These are phyloP conservation scores for Penicillium chermesinum DNA, from an alignment of 495 filamentous ascomycete genomes.

Conservation along the genomic window DNA sequence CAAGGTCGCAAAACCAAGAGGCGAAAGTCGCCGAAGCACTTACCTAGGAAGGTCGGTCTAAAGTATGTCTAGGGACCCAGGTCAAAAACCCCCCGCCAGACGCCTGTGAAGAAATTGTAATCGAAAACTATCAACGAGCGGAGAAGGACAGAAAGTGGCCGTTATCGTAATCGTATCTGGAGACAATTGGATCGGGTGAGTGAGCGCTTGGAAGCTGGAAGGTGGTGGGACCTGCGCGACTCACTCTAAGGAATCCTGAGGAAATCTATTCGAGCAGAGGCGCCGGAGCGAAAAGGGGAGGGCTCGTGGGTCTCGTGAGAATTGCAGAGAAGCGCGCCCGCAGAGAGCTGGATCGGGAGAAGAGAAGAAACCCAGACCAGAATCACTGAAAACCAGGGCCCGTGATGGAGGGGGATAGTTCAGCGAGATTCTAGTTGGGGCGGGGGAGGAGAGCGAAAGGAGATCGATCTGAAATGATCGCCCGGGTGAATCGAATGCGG, in stretches of 20 bases:
- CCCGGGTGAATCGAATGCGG: conserved; percentile 17
- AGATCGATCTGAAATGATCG: conserved; percentile 5
- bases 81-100: conserved; percentile 5
- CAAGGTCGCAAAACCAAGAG: too few relatives aligned
- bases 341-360: background rate
- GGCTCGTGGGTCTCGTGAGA: conserved; percentile 26
- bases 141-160: conserved; percentile 1
- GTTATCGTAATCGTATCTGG: conserved; percentile 25
- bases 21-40: conserved; percentile 7
- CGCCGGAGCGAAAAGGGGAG: conserved; percentile 11
- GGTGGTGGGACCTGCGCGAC: conserved; percentile 6
- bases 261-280: conserved; percentile 19
- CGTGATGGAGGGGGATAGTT: background rate
- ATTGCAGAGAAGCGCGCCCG: conserved; percentile 29
- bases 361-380: background rate
- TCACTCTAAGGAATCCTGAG: conserved; percentile 20
- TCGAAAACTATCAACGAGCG: conserved; percentile 1
- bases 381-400: too few relatives aligned
- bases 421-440: background rate
- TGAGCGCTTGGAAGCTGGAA: background rate
- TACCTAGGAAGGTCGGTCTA: conserved; percentile 3
- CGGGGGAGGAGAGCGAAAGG: background rate
- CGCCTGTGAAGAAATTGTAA: conserved; percentile 1
- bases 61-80: conserved; percentile 6
- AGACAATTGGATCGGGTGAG: background rate